phyloP scores from a whole-genome alignment of 192 early-diverging fungal genomes.

The Spizellomyces sp. region DNA sequence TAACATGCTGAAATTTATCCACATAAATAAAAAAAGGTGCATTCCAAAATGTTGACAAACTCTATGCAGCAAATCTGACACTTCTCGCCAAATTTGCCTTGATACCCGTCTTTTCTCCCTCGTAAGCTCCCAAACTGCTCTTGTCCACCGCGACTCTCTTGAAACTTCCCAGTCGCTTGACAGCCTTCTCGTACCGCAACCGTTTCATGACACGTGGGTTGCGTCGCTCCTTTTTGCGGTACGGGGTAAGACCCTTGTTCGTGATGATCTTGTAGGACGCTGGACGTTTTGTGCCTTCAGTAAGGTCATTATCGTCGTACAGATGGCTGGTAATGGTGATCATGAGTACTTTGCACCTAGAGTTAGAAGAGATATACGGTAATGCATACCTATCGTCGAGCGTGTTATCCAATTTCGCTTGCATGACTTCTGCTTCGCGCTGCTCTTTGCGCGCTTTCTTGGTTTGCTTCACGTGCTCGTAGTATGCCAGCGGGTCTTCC shows the following conservation, averaged over 20 bases:
- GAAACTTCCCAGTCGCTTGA: constrained; percentile 86
- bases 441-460: constrained; percentile 53
- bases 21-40: no score
- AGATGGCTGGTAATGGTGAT: constrained; percentile 6
- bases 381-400: background rate
- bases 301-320: constrained; percentile 48
- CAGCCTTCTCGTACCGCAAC: constrained; percentile 83
- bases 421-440: constrained; percentile 34
- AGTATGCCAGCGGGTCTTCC: constrained; percentile 51
- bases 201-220: constrained; percentile 94
- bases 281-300: constrained; percentile 68
- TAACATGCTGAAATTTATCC: no score
- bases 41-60: background rate
- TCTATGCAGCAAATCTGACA: constrained; percentile 62
- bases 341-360: no score
- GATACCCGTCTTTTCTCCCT: constrained; percentile 94
- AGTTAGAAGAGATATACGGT: background rate
- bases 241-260: constrained; percentile 93
- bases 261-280: constrained; percentile 89
- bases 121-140: constrained; percentile 65
- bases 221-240: constrained; percentile 88
- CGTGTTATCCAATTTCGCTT: constrained; percentile 7
- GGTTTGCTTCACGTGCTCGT: constrained; percentile 32
- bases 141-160: constrained; percentile 69
- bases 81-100: constrained; percentile 80